A percentile compares a stretch with the other conserved stretches of the same genome.
phyloP scores from a whole-genome alignment of 2,329 filamentous ascomycete genomes.

The Talaromyces marneffei region DNA sequence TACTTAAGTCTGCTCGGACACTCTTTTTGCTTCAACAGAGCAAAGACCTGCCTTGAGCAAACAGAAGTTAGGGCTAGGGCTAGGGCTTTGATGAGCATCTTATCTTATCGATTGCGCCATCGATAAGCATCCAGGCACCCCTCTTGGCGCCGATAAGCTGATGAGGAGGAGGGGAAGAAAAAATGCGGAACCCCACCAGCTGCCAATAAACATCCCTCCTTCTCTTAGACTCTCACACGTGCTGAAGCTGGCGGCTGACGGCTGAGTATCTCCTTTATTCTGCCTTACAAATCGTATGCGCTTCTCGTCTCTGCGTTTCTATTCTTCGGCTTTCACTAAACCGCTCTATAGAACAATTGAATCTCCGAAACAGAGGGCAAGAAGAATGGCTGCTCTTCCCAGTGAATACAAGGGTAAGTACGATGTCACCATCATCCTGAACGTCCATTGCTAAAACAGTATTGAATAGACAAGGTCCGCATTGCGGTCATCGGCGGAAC shows the following conservation, averaged over 20 bases:
- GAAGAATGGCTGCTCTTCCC: conserved; percentile 51
- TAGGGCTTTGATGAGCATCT: neutral
- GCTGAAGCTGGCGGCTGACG: neutral
- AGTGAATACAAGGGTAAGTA: conserved; percentile 54
- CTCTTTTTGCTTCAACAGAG: too few relatives aligned
- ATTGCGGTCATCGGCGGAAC: conserved; percentile 93
- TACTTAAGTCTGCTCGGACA: too few relatives aligned
- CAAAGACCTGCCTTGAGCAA: too few relatives aligned
- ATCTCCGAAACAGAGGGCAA: conserved; percentile 29
- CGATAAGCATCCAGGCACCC: neutral
- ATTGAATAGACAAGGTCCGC: conserved; percentile 52
- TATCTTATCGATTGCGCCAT: conserved; percentile 9
- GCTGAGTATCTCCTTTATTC: too few relatives aligned
- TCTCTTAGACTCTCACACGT: conserved; percentile 2
- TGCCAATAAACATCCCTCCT: neutral
- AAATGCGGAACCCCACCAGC: neutral
- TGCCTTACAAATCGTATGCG: neutral
- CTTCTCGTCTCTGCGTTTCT: neutral
- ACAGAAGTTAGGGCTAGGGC: neutral
- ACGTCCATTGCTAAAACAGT: neutral
- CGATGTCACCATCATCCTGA: neutral
- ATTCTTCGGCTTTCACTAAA: conserved; percentile 17
- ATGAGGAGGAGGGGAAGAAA: neutral
- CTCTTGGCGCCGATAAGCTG: neutral
- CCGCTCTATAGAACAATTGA: conserved; percentile 23